Percentiles rank a stretch among this genome's conserved stretches.
phyloP scores from a whole-genome alignment of 352 stramenopile genomes.

The Globisporangium viniferum region DNA sequence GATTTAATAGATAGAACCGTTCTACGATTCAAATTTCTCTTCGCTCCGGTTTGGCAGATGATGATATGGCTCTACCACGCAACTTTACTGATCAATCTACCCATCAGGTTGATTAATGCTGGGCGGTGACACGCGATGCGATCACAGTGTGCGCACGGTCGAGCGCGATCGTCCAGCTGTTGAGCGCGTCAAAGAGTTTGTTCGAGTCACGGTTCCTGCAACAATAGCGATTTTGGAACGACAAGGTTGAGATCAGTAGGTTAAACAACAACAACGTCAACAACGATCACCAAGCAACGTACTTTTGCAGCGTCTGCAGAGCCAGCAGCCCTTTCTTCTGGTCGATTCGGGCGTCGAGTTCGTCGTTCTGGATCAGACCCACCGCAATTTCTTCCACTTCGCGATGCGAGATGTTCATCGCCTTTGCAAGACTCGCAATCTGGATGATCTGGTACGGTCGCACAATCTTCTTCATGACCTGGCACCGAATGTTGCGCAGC shows the following conservation, averaged over 20 bases:
- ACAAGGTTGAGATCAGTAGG: not conserved
- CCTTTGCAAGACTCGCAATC: constrained; percentile 80
- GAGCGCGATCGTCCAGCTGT: constrained; percentile 57
- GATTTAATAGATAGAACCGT: constrained; percentile 32
- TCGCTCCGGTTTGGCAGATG: not conserved
- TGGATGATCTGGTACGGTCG: constrained; percentile 90
- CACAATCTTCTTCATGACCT: constrained; percentile 91
- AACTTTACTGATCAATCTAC: not conserved
- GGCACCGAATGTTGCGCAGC: constrained; percentile 90
- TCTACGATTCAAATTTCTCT: constrained; percentile 4
- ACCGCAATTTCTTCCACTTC: constrained; percentile 92
- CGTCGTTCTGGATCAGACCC: constrained; percentile 89
- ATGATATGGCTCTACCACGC: not conserved
- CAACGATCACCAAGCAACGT: not conserved
- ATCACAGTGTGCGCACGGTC: constrained; percentile 48
- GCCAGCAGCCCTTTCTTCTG: constrained; percentile 66
- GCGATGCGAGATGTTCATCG: constrained; percentile 85
- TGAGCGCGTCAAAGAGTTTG: constrained; percentile 71
- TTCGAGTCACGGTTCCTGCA: constrained; percentile 46
- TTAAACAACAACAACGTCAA: not conserved
- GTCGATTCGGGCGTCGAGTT: constrained; percentile 90
- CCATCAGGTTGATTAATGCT: constrained; percentile 5
- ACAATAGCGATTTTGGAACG: not conserved
- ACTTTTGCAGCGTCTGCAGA: constrained; percentile 54
- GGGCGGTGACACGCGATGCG: constrained; percentile 29